Percentiles rank a stretch among this genome's conserved stretches.
phyloP scores from a whole-genome alignment of 169 alveolate species.

The Toxoplasma gondii region DNA sequence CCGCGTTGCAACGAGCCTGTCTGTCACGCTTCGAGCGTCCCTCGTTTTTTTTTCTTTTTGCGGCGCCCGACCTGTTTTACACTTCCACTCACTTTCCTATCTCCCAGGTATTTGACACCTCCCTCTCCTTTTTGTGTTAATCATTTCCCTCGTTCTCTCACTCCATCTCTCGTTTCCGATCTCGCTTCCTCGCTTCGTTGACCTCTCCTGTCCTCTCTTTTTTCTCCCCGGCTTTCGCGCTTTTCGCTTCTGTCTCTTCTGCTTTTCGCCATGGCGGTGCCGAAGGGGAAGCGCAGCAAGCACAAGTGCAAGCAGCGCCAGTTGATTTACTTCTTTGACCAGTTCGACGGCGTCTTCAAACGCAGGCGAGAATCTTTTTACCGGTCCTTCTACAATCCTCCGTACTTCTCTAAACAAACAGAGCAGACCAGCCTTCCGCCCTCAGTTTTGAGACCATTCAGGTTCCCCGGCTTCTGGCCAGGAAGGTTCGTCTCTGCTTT shows the following conservation, averaged over 20 bases:
- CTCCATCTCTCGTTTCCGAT: not conserved
- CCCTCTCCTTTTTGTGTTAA: too few species aligned
- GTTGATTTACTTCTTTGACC: conserved; percentile 2
- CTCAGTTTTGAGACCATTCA: not conserved
- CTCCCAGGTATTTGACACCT: too few species aligned
- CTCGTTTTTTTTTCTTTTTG: too few species aligned
- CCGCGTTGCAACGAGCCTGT: too few species aligned
- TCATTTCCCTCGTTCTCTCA: not conserved
- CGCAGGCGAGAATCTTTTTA: conserved; percentile 30
- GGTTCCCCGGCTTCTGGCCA: conserved; percentile 61
- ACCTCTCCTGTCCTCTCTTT: not conserved
- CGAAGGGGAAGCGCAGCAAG: conserved; percentile 44
- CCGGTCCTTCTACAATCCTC: not conserved
- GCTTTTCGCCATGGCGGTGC: conserved; percentile 30
- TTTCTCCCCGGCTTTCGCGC: not conserved
- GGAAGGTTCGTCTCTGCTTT: conserved; percentile 9
- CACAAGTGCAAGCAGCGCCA: conserved; percentile 27
- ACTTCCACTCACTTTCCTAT: too few species aligned
- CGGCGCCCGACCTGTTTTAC: too few species aligned
- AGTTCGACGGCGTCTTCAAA: conserved; percentile 30
- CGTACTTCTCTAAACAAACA: not conserved
- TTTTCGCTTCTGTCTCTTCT: not conserved
- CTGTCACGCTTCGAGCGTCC: too few species aligned
- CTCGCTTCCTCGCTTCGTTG: not conserved
- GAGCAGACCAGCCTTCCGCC: not conserved